Evolutionary conservation across 495 filamentous ascomycete species (phyloP), one percentile per base, ranked within the genome.

Genomic region (Terfezia claveryi): DNA sequence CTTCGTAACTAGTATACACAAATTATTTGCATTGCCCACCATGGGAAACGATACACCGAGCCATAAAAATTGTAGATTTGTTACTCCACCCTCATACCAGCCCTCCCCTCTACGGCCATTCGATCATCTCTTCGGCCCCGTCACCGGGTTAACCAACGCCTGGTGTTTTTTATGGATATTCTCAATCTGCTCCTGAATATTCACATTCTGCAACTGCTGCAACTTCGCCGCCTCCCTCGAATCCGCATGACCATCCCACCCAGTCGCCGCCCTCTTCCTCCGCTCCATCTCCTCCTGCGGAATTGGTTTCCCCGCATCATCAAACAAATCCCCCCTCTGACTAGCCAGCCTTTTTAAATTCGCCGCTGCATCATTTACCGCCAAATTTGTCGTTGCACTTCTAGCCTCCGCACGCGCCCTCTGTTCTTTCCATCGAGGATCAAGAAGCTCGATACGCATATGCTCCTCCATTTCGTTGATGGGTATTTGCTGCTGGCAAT

Each of bases 261-360:
- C 63, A 41, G 73, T 67, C 8, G 79, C 81, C 9, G 77, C 76
- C 61, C 78, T 80, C 72, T 91, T 93, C 62, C 83, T 74, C 56
- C 87, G 70, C 38, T 76, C 79, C 58, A 76, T 72, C 68, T 93
- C 87, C 61, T 92, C 87, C 51, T 81, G 80, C 0, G 75, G 69
- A 37, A 85, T 68, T 16, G 76, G 69, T 62, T 80, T 72, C 2
- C 83, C 82, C 0, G 80, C 80, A 20, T 76, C 73, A 61, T 98
- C 88, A 65, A 94, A 95, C n/a, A 95, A 74, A 65, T 98, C 91
- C 58, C 75, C 81, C 37, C 91, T 78, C 64, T 93, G 86, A 54
- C 81, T 86, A n/a, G 89, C 87, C 36, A 96, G 75, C n/a, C 91
- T 84, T 71, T 96, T 96, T 57, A 98, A 74, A 62, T 98, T 96